Evolutionary conservation across 2,329 filamentous ascomycete species (phyloP), one percentile per base, ranked within the genome.

Genomic region (Remersonia thermophila): DNA sequence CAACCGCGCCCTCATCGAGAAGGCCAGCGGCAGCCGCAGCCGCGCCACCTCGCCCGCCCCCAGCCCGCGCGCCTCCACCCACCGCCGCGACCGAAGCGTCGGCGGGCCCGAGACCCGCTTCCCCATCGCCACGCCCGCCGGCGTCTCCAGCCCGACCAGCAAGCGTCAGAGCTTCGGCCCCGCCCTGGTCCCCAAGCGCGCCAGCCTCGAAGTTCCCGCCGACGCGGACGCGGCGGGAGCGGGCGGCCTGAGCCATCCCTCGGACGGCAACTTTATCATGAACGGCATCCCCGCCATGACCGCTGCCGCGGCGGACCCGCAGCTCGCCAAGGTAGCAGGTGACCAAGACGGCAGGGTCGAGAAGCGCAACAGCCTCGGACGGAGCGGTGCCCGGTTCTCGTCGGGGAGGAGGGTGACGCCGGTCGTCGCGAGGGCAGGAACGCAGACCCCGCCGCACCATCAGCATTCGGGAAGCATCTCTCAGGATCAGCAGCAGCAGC

Each of bases 31-130:
- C 13, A 61, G 75, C 47, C 75, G 84, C 35, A 80, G 77, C 53
- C 76, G 86, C 33, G 83, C 77, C 20, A 80, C 73, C 16, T 86
- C 80, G 43, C 86, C 86, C 7, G 77, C 71, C 4, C 77, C 76
- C 17, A 67, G 72, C 43, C 63, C 73, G 30, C 58, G 60, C 9
- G 20, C 20, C 20, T 65, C 66, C n/a, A 16, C 36, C 13, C 83
- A 93, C 55, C 73, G 84, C 38, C 78, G 87, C 45, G 87, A 95
- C 52, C 77, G 83, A 48, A 93, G 83, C 55, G 78, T 74, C 29
- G 71, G 75, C 43, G 74, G 75, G 4, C 71, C 77, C 18, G 78
- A 79, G 52, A 93, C 83, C 7, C 73, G 86, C 28, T 95, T 94
- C 66, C 91, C 85, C 1, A 81, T 95, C 46, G 20, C 20, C 20